Base-by-base conservation (phyloP, 225 moss, liverwort and hornwort species). In the Pleurozium schreberi region DNA sequence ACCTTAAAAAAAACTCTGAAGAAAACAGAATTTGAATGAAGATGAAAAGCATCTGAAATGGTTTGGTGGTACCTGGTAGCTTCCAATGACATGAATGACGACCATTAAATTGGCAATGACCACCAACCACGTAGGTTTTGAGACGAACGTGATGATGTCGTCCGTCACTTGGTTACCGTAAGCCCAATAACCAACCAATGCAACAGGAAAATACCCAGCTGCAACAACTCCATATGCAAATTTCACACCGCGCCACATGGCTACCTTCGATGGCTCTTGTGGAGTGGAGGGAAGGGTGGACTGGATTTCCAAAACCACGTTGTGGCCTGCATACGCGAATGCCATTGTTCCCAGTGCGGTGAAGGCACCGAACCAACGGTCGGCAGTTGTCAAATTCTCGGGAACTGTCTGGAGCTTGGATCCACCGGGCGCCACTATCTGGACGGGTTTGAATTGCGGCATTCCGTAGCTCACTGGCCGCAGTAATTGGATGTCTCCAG, bases 241-340 rank as follows among this genome's bases (percentile, higher is more conserved):
- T n/a, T 93, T 90, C 69, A 96, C 96, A 27, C 96, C 96, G 53
- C 93, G 92, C 96, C 96, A 96, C 96, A 96, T 96, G 40, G 95
- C 95, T 12, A 93, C 62, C 91, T 95, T 96, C 18, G 96, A 96
- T 20, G 93, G 96, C 74, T 82, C 93, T 36, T 94, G 81, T 31
- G 93, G 91, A 50, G 92, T 91, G 15, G 95, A 93, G 4, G 95
- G 95, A 64, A 96, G 92, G 38, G 94, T 95, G n/a, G 96, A 94
- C 87, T 96, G 96, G 31, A 96, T 96, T 84, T 96, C 96, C 55
- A 96, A 77, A 6, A 93, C 96, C 18, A 95, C 95, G 74, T 95
- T 96, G 92, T 96, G 96, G 33, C 96, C 96, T 49, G 95, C 96
- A 76, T 96, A 96, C 4, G 97, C 97, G 60, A 98, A 98, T 14